These are phyloP conservation scores for Boletellus sp. DNA, from an alignment of 1,284 basidiomycete species.

Conservation along the genomic window DNA sequence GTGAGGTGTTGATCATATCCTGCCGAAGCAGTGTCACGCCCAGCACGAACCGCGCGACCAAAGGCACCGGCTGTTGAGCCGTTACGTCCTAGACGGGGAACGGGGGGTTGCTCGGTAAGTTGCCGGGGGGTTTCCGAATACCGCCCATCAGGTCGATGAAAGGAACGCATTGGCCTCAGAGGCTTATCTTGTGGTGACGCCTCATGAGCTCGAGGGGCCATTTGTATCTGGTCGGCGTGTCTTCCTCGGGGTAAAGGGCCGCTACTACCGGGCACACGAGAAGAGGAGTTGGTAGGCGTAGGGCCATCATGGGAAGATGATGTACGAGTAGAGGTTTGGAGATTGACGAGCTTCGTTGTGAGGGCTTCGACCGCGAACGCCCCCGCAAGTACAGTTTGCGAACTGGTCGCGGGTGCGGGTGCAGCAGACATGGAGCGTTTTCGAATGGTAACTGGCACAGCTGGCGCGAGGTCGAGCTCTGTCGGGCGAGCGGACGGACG, in stretches of 20 bases:
- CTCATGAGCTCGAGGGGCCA: constrained; percentile 22
- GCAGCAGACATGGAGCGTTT: constrained; percentile 32
- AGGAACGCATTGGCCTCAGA: constrained; percentile 54
- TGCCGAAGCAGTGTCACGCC: constrained; percentile 12
- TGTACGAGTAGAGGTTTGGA: constrained; percentile 37
- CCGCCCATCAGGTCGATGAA: constrained; percentile 44
- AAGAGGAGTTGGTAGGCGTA: constrained; percentile 4
- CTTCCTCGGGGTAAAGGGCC: constrained; percentile 22
- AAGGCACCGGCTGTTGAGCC: constrained; percentile 20
- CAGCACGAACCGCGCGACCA: constrained; percentile 14
- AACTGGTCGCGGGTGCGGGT: constrained; percentile 13
- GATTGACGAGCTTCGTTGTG: constrained; percentile 50
- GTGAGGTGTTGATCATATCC: constrained; percentile 21
- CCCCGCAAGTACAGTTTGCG: constrained; percentile 22
- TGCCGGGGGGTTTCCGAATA: constrained; percentile 29
- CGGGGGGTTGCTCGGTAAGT: constrained; percentile 31
- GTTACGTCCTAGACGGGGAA: constrained; percentile 35
- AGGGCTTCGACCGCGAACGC: constrained; percentile 57
- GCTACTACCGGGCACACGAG: constrained; percentile 10
- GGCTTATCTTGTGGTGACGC: constrained; percentile 27
- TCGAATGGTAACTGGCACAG: constrained; percentile 13
- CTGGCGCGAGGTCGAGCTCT: constrained; percentile 5
- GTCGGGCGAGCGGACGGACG: constrained; percentile 11
- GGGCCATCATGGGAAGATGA: constrained; percentile 15
- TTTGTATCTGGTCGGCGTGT: constrained; percentile 22